Evolutionary conservation across 106 monocot species (phyloP).

Genomic region (Xerophyta viscosa): DNA sequence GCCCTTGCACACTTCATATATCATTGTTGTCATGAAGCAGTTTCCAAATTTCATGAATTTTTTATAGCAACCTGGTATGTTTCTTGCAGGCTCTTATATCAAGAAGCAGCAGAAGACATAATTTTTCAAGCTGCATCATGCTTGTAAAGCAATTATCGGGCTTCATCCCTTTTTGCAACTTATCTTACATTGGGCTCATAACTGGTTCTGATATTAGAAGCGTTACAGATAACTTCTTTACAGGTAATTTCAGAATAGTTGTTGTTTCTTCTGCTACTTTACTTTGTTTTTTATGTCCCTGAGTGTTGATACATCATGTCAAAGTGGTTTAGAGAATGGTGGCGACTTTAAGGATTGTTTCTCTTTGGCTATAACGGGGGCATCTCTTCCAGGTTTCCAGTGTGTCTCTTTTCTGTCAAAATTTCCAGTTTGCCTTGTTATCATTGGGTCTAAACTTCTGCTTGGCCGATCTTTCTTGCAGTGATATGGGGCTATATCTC

Average conservation of each 20-base stretch:
- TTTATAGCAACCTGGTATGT: background rate
- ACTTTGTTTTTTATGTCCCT: constrained; percentile 7
- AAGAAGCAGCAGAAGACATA: constrained; percentile 22
- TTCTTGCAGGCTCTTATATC: constrained; percentile 70
- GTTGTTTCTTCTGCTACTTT: constrained; percentile 4
- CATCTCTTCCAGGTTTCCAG: constrained; percentile 67
- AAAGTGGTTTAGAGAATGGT: constrained; percentile 42
- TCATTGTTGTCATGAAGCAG: no score
- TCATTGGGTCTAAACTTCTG: background rate
- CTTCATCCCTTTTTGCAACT: constrained; percentile 58
- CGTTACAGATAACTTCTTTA: constrained; percentile 13
- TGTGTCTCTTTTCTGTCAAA: background rate
- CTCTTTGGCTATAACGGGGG: constrained; percentile 51
- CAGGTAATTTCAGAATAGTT: constrained; percentile 27
- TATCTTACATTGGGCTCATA: constrained; percentile 74
- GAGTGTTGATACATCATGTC: constrained; percentile 9
- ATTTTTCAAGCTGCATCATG: constrained; percentile 23
- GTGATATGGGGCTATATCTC: constrained; percentile 71
- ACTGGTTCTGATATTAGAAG: constrained; percentile 44
- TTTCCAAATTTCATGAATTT: background rate
- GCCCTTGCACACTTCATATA: background rate
- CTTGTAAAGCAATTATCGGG: constrained; percentile 34
- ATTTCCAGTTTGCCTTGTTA: background rate
- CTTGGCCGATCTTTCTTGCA: constrained; percentile 22
- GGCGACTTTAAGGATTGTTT: constrained; percentile 47